phyloP scores from a whole-genome alignment of 2,329 filamentous ascomycete genomes.

The Pseudogymnoascus pannorum region DNA sequence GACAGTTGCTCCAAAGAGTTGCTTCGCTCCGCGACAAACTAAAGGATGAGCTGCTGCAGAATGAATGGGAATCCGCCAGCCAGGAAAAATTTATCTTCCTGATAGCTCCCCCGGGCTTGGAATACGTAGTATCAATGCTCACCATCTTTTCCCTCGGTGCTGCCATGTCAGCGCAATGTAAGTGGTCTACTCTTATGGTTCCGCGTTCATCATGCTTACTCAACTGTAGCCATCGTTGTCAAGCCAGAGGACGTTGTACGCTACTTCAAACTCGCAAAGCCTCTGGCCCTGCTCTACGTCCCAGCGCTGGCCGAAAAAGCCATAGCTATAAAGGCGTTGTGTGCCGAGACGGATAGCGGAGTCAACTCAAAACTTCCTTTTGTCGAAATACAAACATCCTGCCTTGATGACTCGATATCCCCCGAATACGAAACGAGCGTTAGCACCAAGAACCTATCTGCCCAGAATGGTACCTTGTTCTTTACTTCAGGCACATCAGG shows the following conservation, averaged over 20 bases:
- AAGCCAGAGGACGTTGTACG: constrained; percentile 18
- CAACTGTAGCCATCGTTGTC: constrained; percentile 16
- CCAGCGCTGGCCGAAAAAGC: constrained; percentile 15
- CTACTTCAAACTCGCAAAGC: constrained; percentile 16
- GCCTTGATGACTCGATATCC: constrained; percentile 9
- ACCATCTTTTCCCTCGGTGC: constrained; percentile 20
- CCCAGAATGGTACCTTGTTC: constrained; percentile 16
- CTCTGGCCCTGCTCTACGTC: constrained; percentile 17
- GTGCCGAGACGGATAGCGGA: constrained; percentile 7
- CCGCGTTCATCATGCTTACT: constrained; percentile 11
- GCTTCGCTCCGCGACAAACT: constrained; percentile 15
- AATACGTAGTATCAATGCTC: constrained; percentile 20
- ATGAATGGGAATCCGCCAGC: constrained; percentile 11
- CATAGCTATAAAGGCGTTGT: constrained; percentile 13
- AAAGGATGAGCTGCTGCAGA: constrained; percentile 9
- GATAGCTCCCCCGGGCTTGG: constrained; percentile 16
- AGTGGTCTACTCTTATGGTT: not conserved
- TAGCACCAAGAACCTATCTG: not conserved
- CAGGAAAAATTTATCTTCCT: constrained; percentile 18
- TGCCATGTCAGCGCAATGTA: constrained; percentile 18
- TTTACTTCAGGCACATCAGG: constrained; percentile 20
- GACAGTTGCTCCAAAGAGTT: constrained; percentile 17
- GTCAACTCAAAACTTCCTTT: constrained; percentile 12
- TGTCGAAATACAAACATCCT: constrained; percentile 14
- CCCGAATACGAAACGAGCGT: constrained; percentile 9